Conservation (phyloP, 225 moss, liverwort and hornwort species). For the Polytrichum commune region DNA sequence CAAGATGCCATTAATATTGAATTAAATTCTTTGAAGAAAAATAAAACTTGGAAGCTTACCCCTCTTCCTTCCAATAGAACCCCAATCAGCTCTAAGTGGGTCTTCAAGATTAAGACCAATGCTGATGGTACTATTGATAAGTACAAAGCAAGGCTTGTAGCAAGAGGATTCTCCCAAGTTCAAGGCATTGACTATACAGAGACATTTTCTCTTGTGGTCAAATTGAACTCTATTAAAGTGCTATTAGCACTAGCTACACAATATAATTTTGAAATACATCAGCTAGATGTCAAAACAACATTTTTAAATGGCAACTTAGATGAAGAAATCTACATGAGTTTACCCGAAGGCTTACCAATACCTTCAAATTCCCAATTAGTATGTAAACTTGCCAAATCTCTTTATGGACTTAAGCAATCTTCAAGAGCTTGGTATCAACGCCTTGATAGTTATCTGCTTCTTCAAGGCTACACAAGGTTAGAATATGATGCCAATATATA, state of each 20-base stretch:
- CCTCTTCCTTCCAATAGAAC: neutral
- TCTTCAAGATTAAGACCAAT: slow-evolving; percentile 8
- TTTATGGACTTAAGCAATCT: too few relatives aligned
- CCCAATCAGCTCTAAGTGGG: neutral
- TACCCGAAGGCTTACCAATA: neutral
- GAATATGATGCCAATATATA: too few relatives aligned
- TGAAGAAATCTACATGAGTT: neutral
- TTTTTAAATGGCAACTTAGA: slow-evolving; percentile 1
- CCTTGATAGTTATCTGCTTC: too few relatives aligned
- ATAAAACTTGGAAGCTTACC: neutral
- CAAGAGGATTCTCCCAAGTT: neutral
- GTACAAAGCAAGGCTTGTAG: neutral
- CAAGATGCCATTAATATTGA: neutral
- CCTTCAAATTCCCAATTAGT: too few relatives aligned
- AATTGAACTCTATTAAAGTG: slow-evolving; percentile 3
- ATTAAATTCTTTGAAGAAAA: slow-evolving; percentile 3
- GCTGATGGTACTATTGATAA: slow-evolving; percentile 3
- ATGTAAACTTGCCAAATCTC: too few relatives aligned
- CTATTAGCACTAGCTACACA: neutral
- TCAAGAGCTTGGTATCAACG: too few relatives aligned
- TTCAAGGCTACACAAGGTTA: too few relatives aligned
- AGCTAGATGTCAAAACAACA: neutral
- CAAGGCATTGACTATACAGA: neutral
- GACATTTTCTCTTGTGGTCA: neutral
- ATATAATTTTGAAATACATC: slow-evolving; percentile 4